phyloP scores from a whole-genome alignment of 1,284 basidiomycete species.

The Thecaphora frezii region DNA sequence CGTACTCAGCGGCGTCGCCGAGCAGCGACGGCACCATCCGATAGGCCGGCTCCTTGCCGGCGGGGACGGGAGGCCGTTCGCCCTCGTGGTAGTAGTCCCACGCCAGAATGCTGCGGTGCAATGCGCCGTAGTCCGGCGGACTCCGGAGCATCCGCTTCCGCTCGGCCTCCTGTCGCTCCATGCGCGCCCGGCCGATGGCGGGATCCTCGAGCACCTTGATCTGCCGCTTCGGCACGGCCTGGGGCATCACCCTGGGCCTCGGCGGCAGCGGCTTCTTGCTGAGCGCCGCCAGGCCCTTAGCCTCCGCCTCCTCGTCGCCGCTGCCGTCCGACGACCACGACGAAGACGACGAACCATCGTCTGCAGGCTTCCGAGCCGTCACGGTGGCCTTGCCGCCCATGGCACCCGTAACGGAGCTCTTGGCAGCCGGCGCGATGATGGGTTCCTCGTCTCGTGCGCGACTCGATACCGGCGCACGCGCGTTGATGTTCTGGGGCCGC shows the following conservation, averaged over 20 bases:
- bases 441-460: conserved; percentile 31
- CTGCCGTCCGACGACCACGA: conserved; percentile 44
- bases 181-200: conserved; percentile 26
- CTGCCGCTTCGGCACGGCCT: conserved; percentile 67
- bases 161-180: conserved; percentile 36
- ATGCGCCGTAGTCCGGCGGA: conserved; percentile 76
- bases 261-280: conserved; percentile 50
- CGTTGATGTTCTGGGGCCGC: conserved; percentile 35
- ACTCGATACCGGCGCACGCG: conserved; percentile 10
- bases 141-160: conserved; percentile 68
- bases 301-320: conserved; percentile 65
- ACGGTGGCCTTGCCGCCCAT: conserved; percentile 25
- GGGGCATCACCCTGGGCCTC: conserved; percentile 47
- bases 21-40: conserved; percentile 67
- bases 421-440: conserved; percentile 40
- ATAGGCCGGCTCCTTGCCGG: conserved; percentile 50
- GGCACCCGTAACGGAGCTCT: conserved; percentile 45
- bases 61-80: conserved; percentile 64
- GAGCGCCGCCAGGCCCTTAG: conserved; percentile 65
- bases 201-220: conserved; percentile 70
- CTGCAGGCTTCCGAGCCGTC: conserved; percentile 16
- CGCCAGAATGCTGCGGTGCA: conserved; percentile 78
- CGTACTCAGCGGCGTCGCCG: conserved; percentile 70
- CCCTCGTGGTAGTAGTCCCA: conserved; percentile 81
- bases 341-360: conserved; percentile 41